Percentiles rank a stretch among this genome's conserved stretches.
Conservation (phyloP, 1,284 basidiomycete species). For the Tremellales sp. region DNA sequence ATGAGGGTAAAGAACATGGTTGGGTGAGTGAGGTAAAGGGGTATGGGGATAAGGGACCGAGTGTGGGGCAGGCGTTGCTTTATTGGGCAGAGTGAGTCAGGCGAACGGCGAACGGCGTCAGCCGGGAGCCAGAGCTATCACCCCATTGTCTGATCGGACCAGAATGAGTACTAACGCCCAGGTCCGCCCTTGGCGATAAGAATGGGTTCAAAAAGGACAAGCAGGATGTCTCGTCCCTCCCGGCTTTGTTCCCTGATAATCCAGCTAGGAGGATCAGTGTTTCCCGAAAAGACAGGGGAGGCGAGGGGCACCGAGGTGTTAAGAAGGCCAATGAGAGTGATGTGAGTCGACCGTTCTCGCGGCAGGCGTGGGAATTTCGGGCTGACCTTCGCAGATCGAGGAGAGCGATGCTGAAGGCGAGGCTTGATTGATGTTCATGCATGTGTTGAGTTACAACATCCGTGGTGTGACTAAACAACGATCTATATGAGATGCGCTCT, state of each 20-base stretch:
- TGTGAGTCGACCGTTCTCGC: slow-evolving; percentile 23
- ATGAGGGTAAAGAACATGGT: slow-evolving; percentile 38
- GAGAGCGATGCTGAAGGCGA: slow-evolving; percentile 41
- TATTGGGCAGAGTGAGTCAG: slow-evolving; percentile 44
- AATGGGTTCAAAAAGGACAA: slow-evolving; percentile 24
- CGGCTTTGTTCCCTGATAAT: slow-evolving; percentile 44
- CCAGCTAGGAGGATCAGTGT: slow-evolving; percentile 39
- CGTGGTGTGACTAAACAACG: no score
- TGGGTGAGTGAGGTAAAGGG: slow-evolving; percentile 38
- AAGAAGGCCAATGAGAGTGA: slow-evolving; percentile 44
- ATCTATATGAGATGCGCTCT: background rate
- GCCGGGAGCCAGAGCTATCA: background rate
- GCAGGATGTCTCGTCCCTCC: slow-evolving; percentile 33
- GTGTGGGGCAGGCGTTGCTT: slow-evolving; percentile 40
- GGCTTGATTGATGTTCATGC: no score
- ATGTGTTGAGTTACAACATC: no score
- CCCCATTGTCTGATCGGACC: background rate
- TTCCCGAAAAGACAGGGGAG: slow-evolving; percentile 14
- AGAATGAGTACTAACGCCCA: slow-evolving; percentile 2
- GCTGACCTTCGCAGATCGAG: slow-evolving; percentile 42
- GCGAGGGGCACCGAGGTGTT: slow-evolving; percentile 15
- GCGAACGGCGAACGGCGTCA: background rate
- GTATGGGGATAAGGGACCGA: slow-evolving; percentile 32
- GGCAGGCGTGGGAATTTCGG: background rate
- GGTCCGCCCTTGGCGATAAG: slow-evolving; percentile 31